Evolutionary conservation across 805 yeast genomes (phyloP).

Genomic region (Debaryomyces maramus): DNA sequence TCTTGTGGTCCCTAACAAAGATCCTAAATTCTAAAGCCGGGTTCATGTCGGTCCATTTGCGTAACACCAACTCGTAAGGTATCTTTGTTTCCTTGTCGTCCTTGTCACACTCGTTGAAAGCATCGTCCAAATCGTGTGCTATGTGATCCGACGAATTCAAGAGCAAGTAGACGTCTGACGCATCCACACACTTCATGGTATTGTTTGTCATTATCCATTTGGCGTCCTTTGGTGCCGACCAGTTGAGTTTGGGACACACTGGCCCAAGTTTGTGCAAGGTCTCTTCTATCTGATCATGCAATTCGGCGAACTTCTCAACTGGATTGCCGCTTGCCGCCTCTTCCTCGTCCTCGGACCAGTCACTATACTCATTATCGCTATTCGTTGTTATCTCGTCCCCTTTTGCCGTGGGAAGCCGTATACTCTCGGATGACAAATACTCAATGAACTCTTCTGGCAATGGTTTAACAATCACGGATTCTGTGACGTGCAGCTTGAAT

Average conservation of each 20-base stretch:
- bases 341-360: slow-evolving; percentile 52
- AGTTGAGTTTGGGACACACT: slow-evolving; percentile 87
- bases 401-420: slow-evolving; percentile 19
- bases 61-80: slow-evolving; percentile 65
- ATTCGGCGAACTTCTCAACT: slow-evolving; percentile 50
- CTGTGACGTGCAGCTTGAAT: slow-evolving; percentile 20
- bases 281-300: slow-evolving; percentile 54
- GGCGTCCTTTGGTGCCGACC: slow-evolving; percentile 97
- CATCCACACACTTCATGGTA: slow-evolving; percentile 66
- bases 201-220: slow-evolving; percentile 86
- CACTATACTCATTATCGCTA: slow-evolving; percentile 69
- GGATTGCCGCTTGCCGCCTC: slow-evolving; percentile 40
- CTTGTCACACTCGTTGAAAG: slow-evolving; percentile 53
- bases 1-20: slow-evolving; percentile 62
- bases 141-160: slow-evolving; percentile 87
- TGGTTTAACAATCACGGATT: slow-evolving; percentile 28
- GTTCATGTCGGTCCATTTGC: slow-evolving; percentile 80
- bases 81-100: slow-evolving; percentile 16
- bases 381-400: slow-evolving; percentile 23
- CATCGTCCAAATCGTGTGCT: slow-evolving; percentile 76
- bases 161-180: slow-evolving; percentile 75
- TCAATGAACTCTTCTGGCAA: slow-evolving; percentile 35
- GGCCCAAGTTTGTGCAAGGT: slow-evolving; percentile 47
- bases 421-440: slow-evolving; percentile 30
- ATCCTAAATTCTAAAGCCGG: slow-evolving; percentile 93